Conservation (phyloP, 805 yeast species). For the Metschnikowia hibisci region DNA sequence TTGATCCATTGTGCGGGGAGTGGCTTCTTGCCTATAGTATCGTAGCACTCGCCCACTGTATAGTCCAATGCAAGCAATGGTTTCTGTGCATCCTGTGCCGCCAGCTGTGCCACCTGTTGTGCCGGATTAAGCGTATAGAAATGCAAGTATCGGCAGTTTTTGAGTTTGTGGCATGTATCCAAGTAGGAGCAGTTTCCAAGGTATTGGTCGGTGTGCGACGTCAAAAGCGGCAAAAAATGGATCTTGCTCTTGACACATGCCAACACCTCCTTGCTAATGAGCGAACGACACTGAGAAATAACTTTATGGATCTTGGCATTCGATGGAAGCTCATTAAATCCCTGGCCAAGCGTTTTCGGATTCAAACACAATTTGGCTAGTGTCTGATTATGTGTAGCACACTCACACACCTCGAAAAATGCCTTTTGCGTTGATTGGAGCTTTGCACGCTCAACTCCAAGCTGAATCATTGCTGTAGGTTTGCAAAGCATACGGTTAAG, state of each 20-base stretch:
- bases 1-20: conserved; percentile 79
- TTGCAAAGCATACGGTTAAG: conserved; percentile 23
- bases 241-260: conserved; percentile 20
- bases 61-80: conserved; percentile 31
- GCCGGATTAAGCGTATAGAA: conserved; percentile 53
- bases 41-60: conserved; percentile 47
- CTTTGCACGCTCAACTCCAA: conserved; percentile 39
- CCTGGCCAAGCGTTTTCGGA: conserved; percentile 14
- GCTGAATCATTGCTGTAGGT: conserved; percentile 36
- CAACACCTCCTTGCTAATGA: conserved; percentile 12
- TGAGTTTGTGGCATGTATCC: conserved; percentile 88
- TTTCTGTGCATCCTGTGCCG: conserved; percentile 1
- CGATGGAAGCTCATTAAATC: conserved; percentile 15
- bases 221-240: conserved; percentile 26
- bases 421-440: conserved; percentile 38
- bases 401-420: conserved; percentile 50
- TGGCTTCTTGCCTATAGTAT: conserved; percentile 30
- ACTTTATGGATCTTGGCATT: conserved; percentile 15
- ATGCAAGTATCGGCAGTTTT: conserved; percentile 77
- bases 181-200: conserved; percentile 91
- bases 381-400: conserved; percentile 28
- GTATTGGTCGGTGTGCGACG: conserved; percentile 57
- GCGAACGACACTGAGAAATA: conserved; percentile 13
- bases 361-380: conserved; percentile 19
- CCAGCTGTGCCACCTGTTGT: background rate